Base-by-base conservation (phyloP, 73 alveolate genomes). In the Paramecium tetraurelia region DNA sequence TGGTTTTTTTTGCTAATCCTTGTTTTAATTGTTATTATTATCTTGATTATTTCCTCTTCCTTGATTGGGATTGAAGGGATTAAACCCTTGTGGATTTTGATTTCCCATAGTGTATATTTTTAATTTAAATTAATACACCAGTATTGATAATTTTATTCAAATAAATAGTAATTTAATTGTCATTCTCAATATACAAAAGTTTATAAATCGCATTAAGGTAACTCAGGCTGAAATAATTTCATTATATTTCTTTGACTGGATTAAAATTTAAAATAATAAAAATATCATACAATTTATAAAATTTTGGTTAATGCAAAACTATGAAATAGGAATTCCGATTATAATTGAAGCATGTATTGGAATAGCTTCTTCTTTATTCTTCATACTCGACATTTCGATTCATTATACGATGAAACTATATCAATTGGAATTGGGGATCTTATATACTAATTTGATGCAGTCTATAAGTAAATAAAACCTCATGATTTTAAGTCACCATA, bases 51-150 rank as follows among this genome's bases (percentile, higher is more conserved):
- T 80, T 24, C 57, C 33, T 20, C 59, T 38, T 36, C 86, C 59
- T 35, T 38, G 10, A 35, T 22, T 22, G 11, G 24, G 59, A 21
- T 72, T 40, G 46, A 36, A 44, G 14, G 90, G 90, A 80, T 80
- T 80, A 41, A 80, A 80, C 38, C 75, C 76, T 41, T 18, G 1
- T 43, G 24, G 4, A 22, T 41, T 21, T 80, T 80, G 90, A 48
- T 80, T 80, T 44, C 90, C 90, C 90, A 80, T 80, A 5, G 38
- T 53, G 18, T 75, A 20, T 35, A 12, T 36, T 75, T 27, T 75
- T 80, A 44, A 80, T 80, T 44, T 80, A 80, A 80, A 80, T 80
- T 44, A 27, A 80, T 80, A 80, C 90, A 80, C 90, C 90, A 41
- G 90, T 80, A 80, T 80, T 21, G 70, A 4, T 12, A 29, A 36